These are phyloP conservation scores for Mucor racemosus DNA, from an alignment of 371 early-diverging fungal genomes.

Conservation along the genomic window DNA sequence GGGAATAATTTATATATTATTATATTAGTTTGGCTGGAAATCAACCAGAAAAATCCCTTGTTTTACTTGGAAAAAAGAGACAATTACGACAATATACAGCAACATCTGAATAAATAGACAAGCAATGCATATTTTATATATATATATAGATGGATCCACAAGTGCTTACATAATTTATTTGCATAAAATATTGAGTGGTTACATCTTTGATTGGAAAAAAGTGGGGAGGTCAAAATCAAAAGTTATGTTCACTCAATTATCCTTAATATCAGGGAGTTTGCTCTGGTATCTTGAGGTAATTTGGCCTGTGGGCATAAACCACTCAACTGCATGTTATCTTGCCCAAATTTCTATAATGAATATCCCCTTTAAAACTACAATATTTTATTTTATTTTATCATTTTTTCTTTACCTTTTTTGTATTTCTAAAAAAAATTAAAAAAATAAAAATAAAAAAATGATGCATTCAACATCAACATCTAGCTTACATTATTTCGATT, in stretches of 20 bases:
- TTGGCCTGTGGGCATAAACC: conserved; percentile 36
- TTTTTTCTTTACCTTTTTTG: not conserved
- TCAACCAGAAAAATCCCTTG: too few relatives aligned
- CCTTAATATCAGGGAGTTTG: conserved; percentile 6
- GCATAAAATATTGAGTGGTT: not conserved
- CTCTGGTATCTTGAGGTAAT: conserved; percentile 23
- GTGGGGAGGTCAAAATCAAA: conserved; percentile 7
- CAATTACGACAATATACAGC: too few relatives aligned
- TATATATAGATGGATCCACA: not conserved
- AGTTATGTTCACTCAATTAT: not conserved
- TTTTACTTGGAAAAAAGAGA: too few relatives aligned
- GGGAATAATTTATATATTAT: not conserved
- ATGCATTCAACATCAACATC: conserved; percentile 2
- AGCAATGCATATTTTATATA: not conserved
- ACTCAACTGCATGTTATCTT: conserved; percentile 32
- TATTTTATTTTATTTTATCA: conserved; percentile 6
- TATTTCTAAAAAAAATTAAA: not conserved
- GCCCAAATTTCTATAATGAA: conserved; percentile 10
- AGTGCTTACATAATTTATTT: conserved; percentile 1
- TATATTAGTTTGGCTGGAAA: too few relatives aligned
- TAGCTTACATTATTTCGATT: conserved; percentile 17
- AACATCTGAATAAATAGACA: too few relatives aligned
- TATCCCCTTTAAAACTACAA: conserved; percentile 5
- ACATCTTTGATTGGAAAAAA: not conserved
- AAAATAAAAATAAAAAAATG: conserved; percentile 2